phyloP scores from a whole-genome alignment of 306 rosid genomes.

The Rosa lucieae region DNA sequence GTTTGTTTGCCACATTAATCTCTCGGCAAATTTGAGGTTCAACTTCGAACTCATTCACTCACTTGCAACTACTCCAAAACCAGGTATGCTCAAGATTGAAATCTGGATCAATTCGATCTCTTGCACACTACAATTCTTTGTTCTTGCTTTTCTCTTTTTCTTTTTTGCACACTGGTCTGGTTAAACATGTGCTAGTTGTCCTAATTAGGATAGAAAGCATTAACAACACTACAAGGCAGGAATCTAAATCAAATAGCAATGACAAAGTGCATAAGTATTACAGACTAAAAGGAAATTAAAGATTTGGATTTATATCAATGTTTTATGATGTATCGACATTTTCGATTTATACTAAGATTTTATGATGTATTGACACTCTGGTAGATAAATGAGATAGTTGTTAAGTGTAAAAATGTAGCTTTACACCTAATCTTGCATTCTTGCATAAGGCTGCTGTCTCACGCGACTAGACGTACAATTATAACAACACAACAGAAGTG shows the following conservation, averaged over 20 bases:
- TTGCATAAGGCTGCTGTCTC: no score
- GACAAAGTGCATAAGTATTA: background rate
- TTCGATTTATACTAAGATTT: background rate
- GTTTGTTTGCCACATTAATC: constrained; percentile 11
- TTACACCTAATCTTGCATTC: background rate
- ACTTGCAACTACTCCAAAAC: background rate
- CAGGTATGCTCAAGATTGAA: background rate
- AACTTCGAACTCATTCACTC: background rate
- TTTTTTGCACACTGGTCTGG: background rate
- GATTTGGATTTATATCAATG: background rate
- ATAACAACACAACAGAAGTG: background rate
- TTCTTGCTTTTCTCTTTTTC: background rate
- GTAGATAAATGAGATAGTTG: background rate
- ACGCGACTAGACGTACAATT: no score
- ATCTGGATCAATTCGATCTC: background rate
- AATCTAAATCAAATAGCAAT: background rate
- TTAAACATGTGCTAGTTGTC: background rate
- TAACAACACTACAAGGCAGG: background rate
- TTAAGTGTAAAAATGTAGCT: no score
- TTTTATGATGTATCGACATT: background rate
- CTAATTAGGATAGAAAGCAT: background rate
- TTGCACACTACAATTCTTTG: background rate
- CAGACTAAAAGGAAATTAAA: background rate
- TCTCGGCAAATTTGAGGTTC: background rate
- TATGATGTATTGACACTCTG: background rate